Base-by-base conservation (phyloP, 129 eudicot genomes). In the Artemisia tridentata region DNA sequence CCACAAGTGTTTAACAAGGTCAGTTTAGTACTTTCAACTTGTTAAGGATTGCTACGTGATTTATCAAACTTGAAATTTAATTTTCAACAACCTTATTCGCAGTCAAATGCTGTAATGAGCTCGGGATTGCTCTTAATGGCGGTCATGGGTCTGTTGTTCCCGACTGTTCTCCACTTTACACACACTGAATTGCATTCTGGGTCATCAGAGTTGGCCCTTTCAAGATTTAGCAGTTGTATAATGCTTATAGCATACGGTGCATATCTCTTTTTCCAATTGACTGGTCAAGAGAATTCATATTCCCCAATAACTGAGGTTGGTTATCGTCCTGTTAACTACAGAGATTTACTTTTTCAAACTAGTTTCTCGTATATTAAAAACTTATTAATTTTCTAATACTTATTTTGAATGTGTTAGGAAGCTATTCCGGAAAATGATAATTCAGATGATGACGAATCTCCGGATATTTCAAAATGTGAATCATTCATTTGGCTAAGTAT, bases 111-210 rank as follows among this genome's bases (percentile, higher is more conserved):
- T 55, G 80, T 81, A 68, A 82, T 83, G 85, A 88, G 82, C 68
- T 88, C 89, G 1, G 96, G 91, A 62, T 86, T 88, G 75, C 87
- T 88, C n/a, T 79, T 88, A 75, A 88, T 88, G 96, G 91, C 91
- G 20, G 96, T 88, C 10, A 88, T 88, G 91, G 84, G 96, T 53
- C 79, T 86, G 55, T 80, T 88, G 54, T 86, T 88, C 74, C 96
- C 91, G 15, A 87, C 96, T 49, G 96, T 89, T 70, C 87, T 89
- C 66, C 89, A 89, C 45, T 80, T 81, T 65, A 89, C 96, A 3
- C 89, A 81, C 67, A 83, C 96, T 0, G 96, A 89, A 80, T 74
- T 89, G 78, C 89, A 86, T 80, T 63, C 55, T 72, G 90, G 90
- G 71, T 79, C 49, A 70, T 91, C 97, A 5, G 91, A 86, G 65